Evolutionary conservation across 2,329 filamentous ascomycete species (phyloP).

Genomic region (Sclerotiophoma versabilis): DNA sequence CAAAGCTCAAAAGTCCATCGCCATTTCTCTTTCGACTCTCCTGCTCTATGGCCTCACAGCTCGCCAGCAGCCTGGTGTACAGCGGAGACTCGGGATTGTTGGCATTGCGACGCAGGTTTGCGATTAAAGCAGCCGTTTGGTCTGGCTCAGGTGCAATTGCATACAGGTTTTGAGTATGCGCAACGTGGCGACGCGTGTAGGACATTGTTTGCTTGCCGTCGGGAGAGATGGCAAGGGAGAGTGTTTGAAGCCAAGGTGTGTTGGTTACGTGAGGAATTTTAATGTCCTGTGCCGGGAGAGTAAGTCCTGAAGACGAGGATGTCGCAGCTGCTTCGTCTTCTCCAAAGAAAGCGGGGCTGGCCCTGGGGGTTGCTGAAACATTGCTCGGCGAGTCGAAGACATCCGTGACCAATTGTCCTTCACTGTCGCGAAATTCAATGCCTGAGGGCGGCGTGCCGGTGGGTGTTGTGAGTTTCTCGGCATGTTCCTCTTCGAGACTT

Average conservation of each 20-base stretch:
- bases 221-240: neutral
- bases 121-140: conserved; percentile 6
- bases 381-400: neutral
- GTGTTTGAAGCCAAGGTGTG: conserved; percentile 19
- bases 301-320: no score
- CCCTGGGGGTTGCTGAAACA: neutral
- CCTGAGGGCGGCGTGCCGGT: neutral
- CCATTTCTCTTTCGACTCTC: conserved; percentile 77
- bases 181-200: neutral
- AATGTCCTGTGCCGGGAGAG: no score
- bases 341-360: neutral
- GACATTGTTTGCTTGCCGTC: neutral
- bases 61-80: conserved; percentile 50
- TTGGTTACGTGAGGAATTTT: conserved; percentile 23
- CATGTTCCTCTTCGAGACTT: neutral
- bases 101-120: conserved; percentile 28
- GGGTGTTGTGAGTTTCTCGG: neutral
- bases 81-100: conserved; percentile 29
- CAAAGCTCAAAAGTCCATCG: conserved; percentile 76
- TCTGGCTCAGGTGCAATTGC: conserved; percentile 9
- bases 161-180: conserved; percentile 22
- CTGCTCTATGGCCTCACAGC: conserved; percentile 69
- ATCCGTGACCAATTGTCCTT: neutral
- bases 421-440: neutral
- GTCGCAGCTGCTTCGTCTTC: neutral